These are phyloP conservation scores for Meira nashicola DNA, from an alignment of 1,284 basidiomycete genomes.

Conservation along the genomic window DNA sequence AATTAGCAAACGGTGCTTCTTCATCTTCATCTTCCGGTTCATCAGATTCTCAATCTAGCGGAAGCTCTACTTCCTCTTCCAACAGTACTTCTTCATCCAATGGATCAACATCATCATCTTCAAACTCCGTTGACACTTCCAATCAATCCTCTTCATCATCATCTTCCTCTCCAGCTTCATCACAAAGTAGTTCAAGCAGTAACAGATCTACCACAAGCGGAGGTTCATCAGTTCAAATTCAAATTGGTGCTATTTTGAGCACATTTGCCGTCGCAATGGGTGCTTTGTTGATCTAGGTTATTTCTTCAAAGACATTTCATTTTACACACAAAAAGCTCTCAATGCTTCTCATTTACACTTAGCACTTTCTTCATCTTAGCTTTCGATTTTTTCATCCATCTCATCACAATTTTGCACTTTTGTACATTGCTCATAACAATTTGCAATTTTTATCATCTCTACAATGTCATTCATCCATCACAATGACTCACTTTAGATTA, in stretches of 20 bases:
- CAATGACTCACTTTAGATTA: too few relatives aligned
- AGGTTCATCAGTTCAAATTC: not conserved
- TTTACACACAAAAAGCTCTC: too few relatives aligned
- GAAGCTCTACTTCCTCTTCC: not conserved
- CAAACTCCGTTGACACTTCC: not conserved
- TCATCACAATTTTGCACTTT: not conserved
- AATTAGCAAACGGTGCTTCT: conserved; percentile 56
- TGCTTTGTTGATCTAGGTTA: too few relatives aligned
- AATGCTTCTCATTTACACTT: too few relatives aligned
- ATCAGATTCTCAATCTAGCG: not conserved
- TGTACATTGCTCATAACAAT: not conserved
- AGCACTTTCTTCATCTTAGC: too few relatives aligned
- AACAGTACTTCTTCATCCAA: not conserved
- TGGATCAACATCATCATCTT: not conserved
- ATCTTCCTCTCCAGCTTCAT: not conserved
- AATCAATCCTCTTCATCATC: not conserved
- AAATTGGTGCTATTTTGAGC: too few relatives aligned
- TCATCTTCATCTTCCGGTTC: not conserved
- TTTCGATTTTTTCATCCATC: not conserved
- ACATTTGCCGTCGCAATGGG: too few relatives aligned
- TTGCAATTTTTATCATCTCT: not conserved
- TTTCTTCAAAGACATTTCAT: too few relatives aligned
- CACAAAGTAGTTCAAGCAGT: too few relatives aligned
- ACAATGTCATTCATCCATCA: not conserved
- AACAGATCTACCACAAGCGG: not conserved